Conservation (phyloP, 768 basidiomycete genomes). For the Tylopilus vinaceipallidus region DNA sequence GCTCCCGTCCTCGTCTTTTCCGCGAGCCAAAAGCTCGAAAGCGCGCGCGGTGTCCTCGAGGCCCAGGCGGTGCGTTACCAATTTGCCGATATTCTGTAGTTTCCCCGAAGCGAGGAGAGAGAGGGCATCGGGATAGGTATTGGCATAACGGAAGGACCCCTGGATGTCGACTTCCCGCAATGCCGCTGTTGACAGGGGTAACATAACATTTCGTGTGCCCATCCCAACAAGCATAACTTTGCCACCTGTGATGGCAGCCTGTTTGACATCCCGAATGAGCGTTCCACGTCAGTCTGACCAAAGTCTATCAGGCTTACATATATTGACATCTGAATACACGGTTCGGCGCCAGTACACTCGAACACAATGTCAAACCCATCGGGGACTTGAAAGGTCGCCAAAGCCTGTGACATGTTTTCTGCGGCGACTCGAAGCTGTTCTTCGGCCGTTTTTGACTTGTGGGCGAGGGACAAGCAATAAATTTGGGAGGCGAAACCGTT, state of each 20-base stretch:
- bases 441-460: slow-evolving; percentile 50
- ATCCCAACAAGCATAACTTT: slow-evolving; percentile 95
- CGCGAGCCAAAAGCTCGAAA: slow-evolving; percentile 77
- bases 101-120: slow-evolving; percentile 65
- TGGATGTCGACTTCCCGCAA: slow-evolving; percentile 89
- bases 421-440: slow-evolving; percentile 61
- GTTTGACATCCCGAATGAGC: slow-evolving; percentile 18
- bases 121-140: slow-evolving; percentile 89
- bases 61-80: slow-evolving; percentile 76
- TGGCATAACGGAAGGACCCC: slow-evolving; percentile 88
- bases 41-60: slow-evolving; percentile 68
- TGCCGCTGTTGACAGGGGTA: slow-evolving; percentile 84
- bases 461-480: slow-evolving; percentile 57
- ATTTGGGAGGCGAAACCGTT: slow-evolving; percentile 76
- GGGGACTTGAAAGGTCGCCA: slow-evolving; percentile 53
- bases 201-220: slow-evolving; percentile 79
- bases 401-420: slow-evolving; percentile 49
- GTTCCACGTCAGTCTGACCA: slow-evolving; percentile 2
- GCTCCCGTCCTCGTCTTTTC: slow-evolving; percentile 74
- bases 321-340: slow-evolving; percentile 87
- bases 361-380: slow-evolving; percentile 92
- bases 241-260: slow-evolving; percentile 83
- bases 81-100: slow-evolving; percentile 61
- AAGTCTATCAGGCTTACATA: slow-evolving; percentile 56
- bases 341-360: slow-evolving; percentile 94